phyloP scores from a whole-genome alignment of 2,329 filamentous ascomycete species.

The Simplicillium sp. region DNA sequence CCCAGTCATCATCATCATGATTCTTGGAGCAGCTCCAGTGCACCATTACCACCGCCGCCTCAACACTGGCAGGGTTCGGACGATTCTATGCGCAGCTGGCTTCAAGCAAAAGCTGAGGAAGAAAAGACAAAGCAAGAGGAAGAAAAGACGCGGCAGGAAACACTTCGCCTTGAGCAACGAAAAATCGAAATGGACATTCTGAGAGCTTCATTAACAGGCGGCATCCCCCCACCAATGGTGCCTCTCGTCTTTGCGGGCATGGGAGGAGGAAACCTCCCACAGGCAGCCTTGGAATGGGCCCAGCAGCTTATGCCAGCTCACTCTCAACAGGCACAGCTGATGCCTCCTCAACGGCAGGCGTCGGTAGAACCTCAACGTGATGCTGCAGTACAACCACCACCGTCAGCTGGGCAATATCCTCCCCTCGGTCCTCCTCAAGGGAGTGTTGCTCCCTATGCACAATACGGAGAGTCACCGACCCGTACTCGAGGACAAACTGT shows the following conservation, averaged over 20 bases:
- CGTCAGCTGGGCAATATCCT: constrained; percentile 24
- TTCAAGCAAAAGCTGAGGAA: constrained; percentile 63
- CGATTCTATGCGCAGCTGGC: constrained; percentile 63
- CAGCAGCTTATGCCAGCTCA: constrained; percentile 51
- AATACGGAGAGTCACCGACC: constrained; percentile 39
- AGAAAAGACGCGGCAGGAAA: constrained; percentile 57
- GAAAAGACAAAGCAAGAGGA: constrained; percentile 66
- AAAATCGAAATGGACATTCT: constrained; percentile 66
- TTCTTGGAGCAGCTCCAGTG: constrained; percentile 25
- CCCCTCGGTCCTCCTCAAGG: constrained; percentile 17
- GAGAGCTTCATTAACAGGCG: constrained; percentile 55
- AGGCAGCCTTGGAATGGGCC: constrained; percentile 55
- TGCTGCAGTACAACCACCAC: constrained; percentile 31
- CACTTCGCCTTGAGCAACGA: constrained; percentile 60
- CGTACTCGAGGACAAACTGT: constrained; percentile 41
- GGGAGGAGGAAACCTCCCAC: constrained; percentile 51
- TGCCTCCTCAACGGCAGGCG: constrained; percentile 37
- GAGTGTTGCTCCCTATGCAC: constrained; percentile 19
- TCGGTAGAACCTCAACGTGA: constrained; percentile 49
- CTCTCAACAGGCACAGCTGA: constrained; percentile 37
- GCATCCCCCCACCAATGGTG: constrained; percentile 65
- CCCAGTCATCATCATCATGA: constrained; percentile 23
- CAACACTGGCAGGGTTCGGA: constrained; percentile 59
- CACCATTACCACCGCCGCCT: constrained; percentile 52
- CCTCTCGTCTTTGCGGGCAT: constrained; percentile 68